Conservation (phyloP, 768 basidiomycete species). For the Pleurotus ostreatus region DNA sequence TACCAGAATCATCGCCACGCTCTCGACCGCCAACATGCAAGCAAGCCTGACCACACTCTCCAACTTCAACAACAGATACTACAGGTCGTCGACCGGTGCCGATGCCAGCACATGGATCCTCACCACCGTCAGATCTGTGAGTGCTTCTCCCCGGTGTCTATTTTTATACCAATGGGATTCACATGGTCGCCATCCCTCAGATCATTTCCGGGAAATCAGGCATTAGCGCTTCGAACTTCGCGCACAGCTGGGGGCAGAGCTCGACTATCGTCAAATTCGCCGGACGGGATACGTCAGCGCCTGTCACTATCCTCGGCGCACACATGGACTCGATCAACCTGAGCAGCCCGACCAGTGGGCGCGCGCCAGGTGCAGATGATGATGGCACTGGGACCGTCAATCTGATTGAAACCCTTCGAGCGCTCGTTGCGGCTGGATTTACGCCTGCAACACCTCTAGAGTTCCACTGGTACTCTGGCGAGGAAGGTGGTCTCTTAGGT, state of each 20-base stretch:
- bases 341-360: constrained; percentile 18
- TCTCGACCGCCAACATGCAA: constrained; percentile 31
- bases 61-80: constrained; percentile 40
- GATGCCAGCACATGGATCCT: constrained; percentile 35
- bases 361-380: constrained; percentile 34
- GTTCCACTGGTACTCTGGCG: constrained; percentile 47
- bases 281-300: constrained; percentile 11
- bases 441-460: constrained; percentile 38
- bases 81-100: constrained; percentile 32
- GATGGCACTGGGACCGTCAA: constrained; percentile 40
- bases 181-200: constrained; percentile 8
- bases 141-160: constrained; percentile 1
- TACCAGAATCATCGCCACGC: constrained; percentile 20
- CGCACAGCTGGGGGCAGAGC: constrained; percentile 15
- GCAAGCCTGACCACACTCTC: constrained; percentile 30
- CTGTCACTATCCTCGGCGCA: constrained; percentile 22
- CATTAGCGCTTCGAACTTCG: constrained; percentile 19
- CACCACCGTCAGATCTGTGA: constrained; percentile 25
- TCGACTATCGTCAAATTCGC: constrained; percentile 20
- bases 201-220: constrained; percentile 17
- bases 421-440: constrained; percentile 36
- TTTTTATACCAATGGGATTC: neutral
- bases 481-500: constrained; percentile 48
- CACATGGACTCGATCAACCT: constrained; percentile 27
- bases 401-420: constrained; percentile 40